These are phyloP conservation scores for Carallia pectinifolia DNA, from an alignment of 345 rosid species.

Conservation along the genomic window DNA sequence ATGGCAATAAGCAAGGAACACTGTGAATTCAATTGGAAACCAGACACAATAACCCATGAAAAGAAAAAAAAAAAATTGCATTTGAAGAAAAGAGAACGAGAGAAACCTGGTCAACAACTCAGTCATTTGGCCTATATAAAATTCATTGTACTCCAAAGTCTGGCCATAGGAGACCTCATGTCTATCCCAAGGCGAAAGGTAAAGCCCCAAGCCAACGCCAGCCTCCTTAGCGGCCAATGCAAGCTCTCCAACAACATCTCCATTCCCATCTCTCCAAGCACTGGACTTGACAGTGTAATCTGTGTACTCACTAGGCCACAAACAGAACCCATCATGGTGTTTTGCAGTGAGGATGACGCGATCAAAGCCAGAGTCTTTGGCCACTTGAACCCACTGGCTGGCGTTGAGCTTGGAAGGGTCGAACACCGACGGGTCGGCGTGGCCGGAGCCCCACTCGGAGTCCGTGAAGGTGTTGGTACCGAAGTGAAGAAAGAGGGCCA, in stretches of 20 bases:
- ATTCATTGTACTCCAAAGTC: constrained; percentile 82
- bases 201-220: constrained; percentile 63
- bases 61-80: background rate
- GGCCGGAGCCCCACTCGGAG: constrained; percentile 87
- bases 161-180: constrained; percentile 69
- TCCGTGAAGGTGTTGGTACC: constrained; percentile 87
- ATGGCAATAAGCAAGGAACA: no score
- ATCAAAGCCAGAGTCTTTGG: constrained; percentile 67
- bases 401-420: constrained; percentile 60
- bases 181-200: constrained; percentile 94
- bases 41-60: background rate
- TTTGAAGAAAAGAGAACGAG: background rate
- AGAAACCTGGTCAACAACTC: constrained; percentile 78
- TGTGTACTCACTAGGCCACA: constrained; percentile 80
- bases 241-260: constrained; percentile 71
- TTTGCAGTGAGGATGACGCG: constrained; percentile 79
- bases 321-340: constrained; percentile 93
- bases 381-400: constrained; percentile 79
- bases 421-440: constrained; percentile 63
- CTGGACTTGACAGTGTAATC: constrained; percentile 71
- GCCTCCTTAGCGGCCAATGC: constrained; percentile 59
- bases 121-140: constrained; percentile 78
- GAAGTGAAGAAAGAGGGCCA: constrained; percentile 82
- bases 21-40: background rate
- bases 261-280: constrained; percentile 59